Evolutionary conservation across 169 alveolate genomes (phyloP), one percentile per base, ranked within the genome.

Genomic region (Amoebophrya sp.): DNA sequence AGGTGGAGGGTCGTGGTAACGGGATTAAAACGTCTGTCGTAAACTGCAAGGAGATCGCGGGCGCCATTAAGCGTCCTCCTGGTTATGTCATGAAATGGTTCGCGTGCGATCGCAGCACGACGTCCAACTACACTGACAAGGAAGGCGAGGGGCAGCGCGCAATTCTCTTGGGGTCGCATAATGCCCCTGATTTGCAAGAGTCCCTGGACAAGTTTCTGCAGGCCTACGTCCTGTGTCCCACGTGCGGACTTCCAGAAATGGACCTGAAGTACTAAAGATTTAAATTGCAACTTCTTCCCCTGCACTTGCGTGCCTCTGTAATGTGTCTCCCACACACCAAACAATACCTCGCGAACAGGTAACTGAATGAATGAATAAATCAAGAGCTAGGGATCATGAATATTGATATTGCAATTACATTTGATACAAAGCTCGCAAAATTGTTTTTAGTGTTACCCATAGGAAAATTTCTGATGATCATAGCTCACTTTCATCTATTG

Each of bases 11-110:
- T 38, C 89, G 96, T 0, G 96, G 96, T 29, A 94, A 94, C 90
- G 96, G 96, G 36, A 98, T 98, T 89, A 97, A 98, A 94, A 99
- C 99, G 38, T 98, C 98, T 94, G 96, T 99, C 38, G 95, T 97
- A 78, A 99, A 99, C 93, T 96, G 98, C 97, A 99, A 98, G 38
- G 99, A 98, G 89, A 98, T 99, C 89, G 99, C 99, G 0, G 95
- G 99, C 65, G 97, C 98, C 10, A 93, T 97, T 53, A 97, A 97
- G 91, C 93, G 98, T 40, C 98, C 97, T 0, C 98, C 98, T 29
- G 83, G 83, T 36, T 65, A 65, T 36, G 26, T 65, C 36, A 65
- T 65, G 83, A 65, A 65, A 36, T 65, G 83, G 83, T 65, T 65
- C n/a, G 18, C 83, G 39, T 65, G 83, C 83, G 83, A 65, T 29